Percentiles rank a stretch among this genome's conserved stretches.
Conservation (phyloP, 1,284 basidiomycete species). For the Cutaneotrichosporon cutaneum region DNA sequence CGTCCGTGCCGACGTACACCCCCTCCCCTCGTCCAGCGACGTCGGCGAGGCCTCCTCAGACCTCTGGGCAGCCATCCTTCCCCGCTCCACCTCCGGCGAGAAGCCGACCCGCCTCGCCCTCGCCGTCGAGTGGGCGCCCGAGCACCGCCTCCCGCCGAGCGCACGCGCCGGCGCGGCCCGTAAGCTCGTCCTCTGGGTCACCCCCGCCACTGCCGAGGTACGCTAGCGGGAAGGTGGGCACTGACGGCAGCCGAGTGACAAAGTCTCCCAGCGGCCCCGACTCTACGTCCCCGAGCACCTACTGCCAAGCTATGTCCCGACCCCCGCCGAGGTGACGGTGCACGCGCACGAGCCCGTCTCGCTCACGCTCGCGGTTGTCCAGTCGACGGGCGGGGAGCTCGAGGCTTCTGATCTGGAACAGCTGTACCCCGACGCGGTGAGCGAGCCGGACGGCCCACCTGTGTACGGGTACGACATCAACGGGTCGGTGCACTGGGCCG, state of each 20-base stretch:
- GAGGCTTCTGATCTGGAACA: constrained; percentile 25
- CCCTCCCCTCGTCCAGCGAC: constrained; percentile 16
- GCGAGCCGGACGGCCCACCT: background rate
- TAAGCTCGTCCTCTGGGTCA: constrained; percentile 26
- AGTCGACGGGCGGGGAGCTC: constrained; percentile 33
- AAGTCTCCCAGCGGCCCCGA: constrained; percentile 11
- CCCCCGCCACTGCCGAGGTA: constrained; percentile 14
- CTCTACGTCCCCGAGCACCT: constrained; percentile 37
- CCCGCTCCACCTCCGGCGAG: background rate
- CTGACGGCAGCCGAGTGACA: constrained; percentile 8
- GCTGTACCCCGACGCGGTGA: constrained; percentile 18
- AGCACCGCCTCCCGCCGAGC: constrained; percentile 17
- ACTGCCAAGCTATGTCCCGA: constrained; percentile 34
- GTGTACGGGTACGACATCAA: constrained; percentile 20
- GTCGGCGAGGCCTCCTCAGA: constrained; percentile 19
- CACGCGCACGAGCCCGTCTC: constrained; percentile 37
- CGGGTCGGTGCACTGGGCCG: constrained; percentile 21
- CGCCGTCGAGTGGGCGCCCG: constrained; percentile 21
- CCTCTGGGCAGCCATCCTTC: constrained; percentile 19
- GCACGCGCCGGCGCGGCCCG: constrained; percentile 7
- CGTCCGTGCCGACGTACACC: constrained; percentile 18
- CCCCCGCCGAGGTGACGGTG: constrained; percentile 30
- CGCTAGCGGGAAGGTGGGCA: constrained; percentile 1
- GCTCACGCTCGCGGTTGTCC: constrained; percentile 45
- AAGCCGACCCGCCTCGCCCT: constrained; percentile 15